A percentile compares a stretch with the other conserved stretches of the same genome.
Evolutionary conservation across 768 basidiomycete genomes (phyloP).

Genomic region (Tremella fuciformis): DNA sequence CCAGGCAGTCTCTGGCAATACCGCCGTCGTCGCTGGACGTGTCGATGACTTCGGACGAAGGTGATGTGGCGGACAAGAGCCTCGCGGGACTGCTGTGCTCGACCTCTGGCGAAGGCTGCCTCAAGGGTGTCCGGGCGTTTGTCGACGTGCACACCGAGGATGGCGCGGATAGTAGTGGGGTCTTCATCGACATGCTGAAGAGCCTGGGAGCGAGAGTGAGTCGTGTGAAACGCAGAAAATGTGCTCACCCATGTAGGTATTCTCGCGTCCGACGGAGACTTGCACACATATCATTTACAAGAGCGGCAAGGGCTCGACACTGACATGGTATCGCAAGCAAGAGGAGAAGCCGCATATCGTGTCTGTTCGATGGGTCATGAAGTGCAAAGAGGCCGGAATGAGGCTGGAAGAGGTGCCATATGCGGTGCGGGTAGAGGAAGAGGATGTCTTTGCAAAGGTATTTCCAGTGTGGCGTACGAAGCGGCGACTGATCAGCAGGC

Average conservation of each 20-base stretch:
- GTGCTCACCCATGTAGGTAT: slow-evolving; percentile 32
- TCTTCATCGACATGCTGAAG: slow-evolving; percentile 50
- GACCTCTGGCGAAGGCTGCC: slow-evolving; percentile 24
- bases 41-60: slow-evolving; percentile 13
- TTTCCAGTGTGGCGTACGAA: background rate
- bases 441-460: slow-evolving; percentile 50
- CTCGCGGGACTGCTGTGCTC: slow-evolving; percentile 38
- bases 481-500: slow-evolving; percentile 24
- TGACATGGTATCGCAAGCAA: slow-evolving; percentile 48
- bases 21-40: slow-evolving; percentile 12
- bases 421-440: slow-evolving; percentile 37
- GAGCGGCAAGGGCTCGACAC: slow-evolving; percentile 47
- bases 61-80: slow-evolving; percentile 21
- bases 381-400: slow-evolving; percentile 46
- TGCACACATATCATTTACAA: slow-evolving; percentile 53
- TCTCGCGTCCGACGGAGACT: slow-evolving; percentile 43
- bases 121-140: slow-evolving; percentile 51
- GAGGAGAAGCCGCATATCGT: slow-evolving; percentile 41
- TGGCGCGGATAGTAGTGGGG: slow-evolving; percentile 41
- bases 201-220: slow-evolving; percentile 50
- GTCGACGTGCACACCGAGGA: slow-evolving; percentile 52
- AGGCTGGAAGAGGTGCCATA: slow-evolving; percentile 38
- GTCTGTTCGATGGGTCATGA: slow-evolving; percentile 52
- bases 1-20: slow-evolving; percentile 18
- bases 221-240: background rate